These are phyloP conservation scores for Pseudonitzschia pungens DNA, from an alignment of 108 stramenopile genomes.

Conservation along the genomic window DNA sequence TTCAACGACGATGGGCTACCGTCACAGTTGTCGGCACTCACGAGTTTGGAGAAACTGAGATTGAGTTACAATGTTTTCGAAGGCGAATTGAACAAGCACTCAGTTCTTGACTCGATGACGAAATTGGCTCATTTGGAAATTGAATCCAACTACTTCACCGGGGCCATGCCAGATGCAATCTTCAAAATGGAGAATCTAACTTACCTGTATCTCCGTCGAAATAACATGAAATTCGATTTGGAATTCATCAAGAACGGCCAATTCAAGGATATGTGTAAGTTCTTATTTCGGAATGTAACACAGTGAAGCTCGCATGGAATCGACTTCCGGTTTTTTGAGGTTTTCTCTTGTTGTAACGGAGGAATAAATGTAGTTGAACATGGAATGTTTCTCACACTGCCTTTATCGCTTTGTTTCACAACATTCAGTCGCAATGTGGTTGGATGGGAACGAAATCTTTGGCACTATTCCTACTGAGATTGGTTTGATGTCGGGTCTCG, in stretches of 20 bases:
- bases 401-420: slow-evolving; percentile 4
- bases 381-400: slow-evolving; percentile 5
- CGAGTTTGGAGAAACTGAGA: slow-evolving; percentile 35
- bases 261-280: slow-evolving; percentile 44
- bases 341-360: not conserved
- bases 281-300: not conserved
- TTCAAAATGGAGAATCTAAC: slow-evolving; percentile 37
- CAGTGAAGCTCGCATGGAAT: not conserved
- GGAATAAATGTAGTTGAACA: not conserved
- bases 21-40: slow-evolving; percentile 17
- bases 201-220: slow-evolving; percentile 56
- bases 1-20: slow-evolving; percentile 43
- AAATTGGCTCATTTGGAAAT: slow-evolving; percentile 53
- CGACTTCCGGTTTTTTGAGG: too few relatives aligned
- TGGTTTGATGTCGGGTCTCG: slow-evolving; percentile 33
- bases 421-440: slow-evolving; percentile 46
- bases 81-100: slow-evolving; percentile 28
- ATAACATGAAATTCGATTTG: slow-evolving; percentile 38
- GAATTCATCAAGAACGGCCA: slow-evolving; percentile 33
- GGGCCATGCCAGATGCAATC: slow-evolving; percentile 38
- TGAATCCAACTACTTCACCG: slow-evolving; percentile 52
- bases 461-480: slow-evolving; percentile 53
- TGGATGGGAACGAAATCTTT: slow-evolving; percentile 47
- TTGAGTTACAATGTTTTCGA: slow-evolving; percentile 52
- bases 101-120: slow-evolving; percentile 33